A percentile compares a stretch with the other conserved stretches of the same genome.
Evolutionary conservation across 805 yeast species (phyloP).

Genomic region (Saccharomyces jurei): DNA sequence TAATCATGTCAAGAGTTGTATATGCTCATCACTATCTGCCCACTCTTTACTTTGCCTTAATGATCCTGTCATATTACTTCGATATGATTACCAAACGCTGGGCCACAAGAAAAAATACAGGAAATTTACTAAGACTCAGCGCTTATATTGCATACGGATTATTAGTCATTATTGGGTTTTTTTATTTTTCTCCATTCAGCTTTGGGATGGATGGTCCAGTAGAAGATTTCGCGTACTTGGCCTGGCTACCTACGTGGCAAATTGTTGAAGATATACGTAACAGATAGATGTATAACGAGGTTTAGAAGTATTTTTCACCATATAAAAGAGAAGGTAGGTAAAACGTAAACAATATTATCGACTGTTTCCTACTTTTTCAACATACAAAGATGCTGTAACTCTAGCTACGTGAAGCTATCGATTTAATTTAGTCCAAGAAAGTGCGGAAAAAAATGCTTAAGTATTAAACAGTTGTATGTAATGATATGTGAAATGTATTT

Average conservation of each 20-base stretch:
- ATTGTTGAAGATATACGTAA: conserved; percentile 20
- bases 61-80: conserved; percentile 46
- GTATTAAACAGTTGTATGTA: not conserved
- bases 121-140: conserved; percentile 30
- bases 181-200: conserved; percentile 54
- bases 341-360: not conserved
- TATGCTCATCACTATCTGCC: conserved; percentile 96
- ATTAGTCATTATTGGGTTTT: conserved; percentile 45
- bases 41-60: conserved; percentile 77
- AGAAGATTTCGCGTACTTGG: conserved; percentile 35
- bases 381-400: not conserved
- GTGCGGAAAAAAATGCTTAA: not conserved
- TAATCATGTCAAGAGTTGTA: conserved; percentile 92
- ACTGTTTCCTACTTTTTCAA: not conserved
- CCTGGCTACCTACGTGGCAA: conserved; percentile 44
- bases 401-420: not conserved
- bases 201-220: conserved; percentile 56
- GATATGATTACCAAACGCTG: conserved; percentile 32
- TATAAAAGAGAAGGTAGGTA: not conserved
- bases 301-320: not conserved
- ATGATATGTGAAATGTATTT: not conserved
- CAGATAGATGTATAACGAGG: not conserved
- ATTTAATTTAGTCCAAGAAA: not conserved
- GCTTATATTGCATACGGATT: conserved; percentile 36
- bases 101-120: conserved; percentile 21